Base-by-base conservation (phyloP, 1,139 yeast genomes). In the Geotrichum candidum region DNA sequence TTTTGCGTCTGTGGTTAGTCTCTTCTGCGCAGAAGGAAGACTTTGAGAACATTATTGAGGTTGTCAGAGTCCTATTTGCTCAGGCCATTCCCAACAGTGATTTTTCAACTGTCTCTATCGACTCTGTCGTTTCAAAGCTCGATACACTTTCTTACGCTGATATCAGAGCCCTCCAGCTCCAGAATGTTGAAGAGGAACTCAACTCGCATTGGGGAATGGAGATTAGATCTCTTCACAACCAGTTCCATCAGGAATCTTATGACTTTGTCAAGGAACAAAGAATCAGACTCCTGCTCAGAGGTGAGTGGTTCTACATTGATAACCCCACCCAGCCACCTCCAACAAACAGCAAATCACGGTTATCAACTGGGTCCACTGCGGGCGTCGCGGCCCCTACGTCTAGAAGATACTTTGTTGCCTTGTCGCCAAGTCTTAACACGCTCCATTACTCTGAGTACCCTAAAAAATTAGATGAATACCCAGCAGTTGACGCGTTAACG, bases 261-360 rank as follows among this genome's bases (percentile, higher is more conserved):
- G 88, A 86, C 59, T 88, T 88, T 71, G 92, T 90, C n/a, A 80
- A 83, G 64, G 94, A 88, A 70, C 96, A 89, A 73, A 79, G 96
- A 67, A 84, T 87, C 54, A 76, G 87, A 61, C 86, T 86, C 69
- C 74, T 90, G 59, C 83, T 90, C 53, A 84, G 83, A 68, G 96
- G 97, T 3, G 83, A 90, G 1, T 90, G 96, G 96, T 94, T 88
- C n/a, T 86, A 79, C 68, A 81, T 87, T 2, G 88, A 85, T 60
- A 76, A 80, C 60, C 90, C 90, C 56, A 64, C 68, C 2, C 52
- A 51, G 35, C 51, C 65, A 15, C 27, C 60, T 79, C 59, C 61
- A 7, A 31, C 61, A 1, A 27, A 50, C 6, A 48, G 56, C 10
- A 46, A 54, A 9, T 23, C 57, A 15, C 45, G 63, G 45, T 7